Evolutionary conservation across 73 alveolate genomes (phyloP).

Genomic region (Symbiodinium pilosum): DNA sequence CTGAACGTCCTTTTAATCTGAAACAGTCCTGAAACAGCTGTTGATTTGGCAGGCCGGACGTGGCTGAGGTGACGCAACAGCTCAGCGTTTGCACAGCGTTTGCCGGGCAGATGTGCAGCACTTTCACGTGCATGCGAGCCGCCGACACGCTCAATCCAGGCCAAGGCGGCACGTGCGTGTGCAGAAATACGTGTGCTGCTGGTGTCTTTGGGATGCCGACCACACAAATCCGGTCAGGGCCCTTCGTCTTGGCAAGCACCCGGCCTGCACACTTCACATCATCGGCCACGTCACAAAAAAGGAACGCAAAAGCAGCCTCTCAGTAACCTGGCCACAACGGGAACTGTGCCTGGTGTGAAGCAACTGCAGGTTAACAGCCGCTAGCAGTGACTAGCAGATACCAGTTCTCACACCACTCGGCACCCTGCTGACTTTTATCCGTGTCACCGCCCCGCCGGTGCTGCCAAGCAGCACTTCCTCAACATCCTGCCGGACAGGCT

Average conservation of each 20-base stretch:
- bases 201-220: background rate
- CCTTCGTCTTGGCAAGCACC: slow-evolving; percentile 76
- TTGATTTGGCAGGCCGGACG: no score
- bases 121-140: background rate
- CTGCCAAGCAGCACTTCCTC: slow-evolving; percentile 79
- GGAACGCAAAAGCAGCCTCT: background rate
- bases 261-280: slow-evolving; percentile 8
- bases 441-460: slow-evolving; percentile 67
- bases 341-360: background rate
- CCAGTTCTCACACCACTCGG: no score
- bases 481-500: slow-evolving; percentile 22
- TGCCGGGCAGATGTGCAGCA: no score
- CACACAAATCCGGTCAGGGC: slow-evolving; percentile 60
- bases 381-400: background rate
- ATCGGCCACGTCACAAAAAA: background rate
- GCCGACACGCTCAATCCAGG: background rate
- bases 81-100: no score
- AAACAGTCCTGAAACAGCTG: no score
- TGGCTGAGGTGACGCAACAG: no score
- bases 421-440: slow-evolving; percentile 63
- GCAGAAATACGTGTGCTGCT: no score
- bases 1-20: no score
- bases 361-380: no score
- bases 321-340: background rate
- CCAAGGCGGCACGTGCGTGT: no score